Base-by-base conservation (phyloP, 2,329 filamentous ascomycete genomes). In the Sclerotinia borealis region DNA sequence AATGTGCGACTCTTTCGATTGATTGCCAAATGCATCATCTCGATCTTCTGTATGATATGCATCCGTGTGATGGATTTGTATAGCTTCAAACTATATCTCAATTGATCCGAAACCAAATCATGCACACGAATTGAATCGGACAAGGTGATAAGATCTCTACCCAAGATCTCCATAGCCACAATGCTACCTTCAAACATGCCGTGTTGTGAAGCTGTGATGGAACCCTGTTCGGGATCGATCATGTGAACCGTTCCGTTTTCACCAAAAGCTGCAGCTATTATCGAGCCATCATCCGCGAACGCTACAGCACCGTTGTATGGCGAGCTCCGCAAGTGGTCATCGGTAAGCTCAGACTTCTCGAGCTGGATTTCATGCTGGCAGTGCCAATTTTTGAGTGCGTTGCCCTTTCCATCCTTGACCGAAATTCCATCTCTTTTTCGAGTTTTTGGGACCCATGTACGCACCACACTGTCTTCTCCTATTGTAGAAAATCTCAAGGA, bases 221-320 rank as follows among this genome's bases (percentile, higher is more conserved):
- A 78, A 15, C 91, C 91, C 11, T 83, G 85, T 27, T 83, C 79
- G 1, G 89, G 81, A 74, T 97, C 89, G 67, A 98, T 84, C 60
- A 96, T 81, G 70, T 95, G 86, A 13, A 96, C 80, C 19, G 87
- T 79, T 6, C 87, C 86, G 55, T 84, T 80, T 11, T 77, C 73
- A 37, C 81, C 83, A 67, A 81, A 83, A 5, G 85, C 86, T 54
- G 87, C 86, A 58, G 91, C 92, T n/a, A 96, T 78, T 2, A 90
- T 85, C 15, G 92, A 96, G 1, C 91, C 91, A 73, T 96, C 92
- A 67, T 91, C 85, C 0, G 92, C 96, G 73, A 91, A 96, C 29
- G 87, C 81, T 47, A 97, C 75, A 50, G 84, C 85, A 17, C 90
- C 91, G 64, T 85, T 72, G 5, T 47, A 61, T n/a, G 66, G 61